phyloP scores from a whole-genome alignment of 139 green algal species.

The Axilococcus clingmanii region DNA sequence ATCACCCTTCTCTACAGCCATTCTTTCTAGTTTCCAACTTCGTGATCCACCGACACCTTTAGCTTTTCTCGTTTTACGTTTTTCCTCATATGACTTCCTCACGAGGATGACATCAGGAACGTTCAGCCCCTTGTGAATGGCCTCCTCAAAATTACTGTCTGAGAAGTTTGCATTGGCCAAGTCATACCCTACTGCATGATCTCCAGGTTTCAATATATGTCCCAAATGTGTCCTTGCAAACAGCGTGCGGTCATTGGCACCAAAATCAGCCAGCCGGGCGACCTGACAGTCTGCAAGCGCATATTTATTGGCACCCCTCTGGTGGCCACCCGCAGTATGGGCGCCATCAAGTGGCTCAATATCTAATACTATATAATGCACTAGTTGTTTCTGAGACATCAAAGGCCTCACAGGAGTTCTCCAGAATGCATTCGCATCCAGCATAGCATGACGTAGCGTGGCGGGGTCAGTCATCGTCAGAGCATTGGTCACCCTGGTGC shows the following conservation, averaged over 20 bases:
- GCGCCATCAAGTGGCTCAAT: constrained; percentile 46
- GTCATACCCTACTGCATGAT: constrained; percentile 86
- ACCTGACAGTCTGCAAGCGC: constrained; percentile 50
- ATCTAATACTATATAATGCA: constrained; percentile 88
- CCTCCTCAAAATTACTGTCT: constrained; percentile 65
- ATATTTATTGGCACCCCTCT: constrained; percentile 1
- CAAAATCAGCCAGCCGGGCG: constrained; percentile 77
- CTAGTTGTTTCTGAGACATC: constrained; percentile 50
- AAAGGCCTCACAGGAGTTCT: constrained; percentile 55
- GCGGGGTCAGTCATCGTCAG: constrained; percentile 77
- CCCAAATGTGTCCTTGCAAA: constrained; percentile 76
- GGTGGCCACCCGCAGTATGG: constrained; percentile 2
- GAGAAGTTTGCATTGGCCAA: constrained; percentile 64
- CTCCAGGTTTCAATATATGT: constrained; percentile 70
- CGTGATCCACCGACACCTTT: constrained; percentile 36
- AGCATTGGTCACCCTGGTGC: constrained; percentile 69
- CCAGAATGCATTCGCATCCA: constrained; percentile 70
- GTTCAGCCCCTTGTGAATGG: constrained; percentile 38
- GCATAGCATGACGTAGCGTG: constrained; percentile 54
- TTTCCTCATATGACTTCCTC: constrained; percentile 86
- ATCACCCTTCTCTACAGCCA: constrained; percentile 53
- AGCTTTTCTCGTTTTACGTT: constrained; percentile 41
- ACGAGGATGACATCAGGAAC: constrained; percentile 88
- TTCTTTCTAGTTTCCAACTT: constrained; percentile 66
- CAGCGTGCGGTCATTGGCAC: constrained; percentile 77